Base-by-base conservation (phyloP, 2,329 filamentous ascomycete genomes). In the Clonostachys chloroleuca region DNA sequence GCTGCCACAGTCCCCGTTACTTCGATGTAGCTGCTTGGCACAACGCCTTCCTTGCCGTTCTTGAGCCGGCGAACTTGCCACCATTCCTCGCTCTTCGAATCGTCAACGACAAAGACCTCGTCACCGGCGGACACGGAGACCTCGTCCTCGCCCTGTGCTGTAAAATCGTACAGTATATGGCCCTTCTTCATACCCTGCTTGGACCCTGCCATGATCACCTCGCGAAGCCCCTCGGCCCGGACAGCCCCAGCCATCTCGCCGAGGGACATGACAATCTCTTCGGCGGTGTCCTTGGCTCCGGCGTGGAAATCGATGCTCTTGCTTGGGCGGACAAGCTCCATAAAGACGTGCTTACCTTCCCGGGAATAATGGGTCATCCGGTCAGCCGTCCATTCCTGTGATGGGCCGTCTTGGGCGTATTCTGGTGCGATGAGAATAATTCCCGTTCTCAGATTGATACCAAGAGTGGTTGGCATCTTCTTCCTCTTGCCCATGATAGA, bases 271-370 rank as follows among this genome's bases (percentile, higher is more conserved):
- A 96, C 89, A 59, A 99, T 97, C 67, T 97, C 92, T 54, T 92
- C 84, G 7, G 94, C 94, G 6, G 92, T 96, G 65, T 97, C 94
- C 68, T 97, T 99, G 42, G 92, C 91, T 40, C 94, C 94, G 16
- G 94, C 95, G 64, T 99, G 94, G 55, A 99, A 95, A 68, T 99
- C 94, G 49, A 96, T 77, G 64, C 91, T 96, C 72, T 92, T 96
- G 68, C 89, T 96, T 7, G 94, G 94, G 46, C 86, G 78, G 45
- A 96, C 86, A 42, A 99, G 75, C 64, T 99, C 94, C 63, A 99
- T 77, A 61, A 99, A 99, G 13, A 99, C 89, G 66, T 97, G 94
- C 63, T 99, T 99, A 35, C 92, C 94, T 70, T 99, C 94, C 49
- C 95, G 90, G 18, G 92, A 96, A 66, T 97, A 97, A 66, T 96